Evolutionary conservation across 768 basidiomycete genomes (phyloP).

Genomic region (Suillus weaverae): DNA sequence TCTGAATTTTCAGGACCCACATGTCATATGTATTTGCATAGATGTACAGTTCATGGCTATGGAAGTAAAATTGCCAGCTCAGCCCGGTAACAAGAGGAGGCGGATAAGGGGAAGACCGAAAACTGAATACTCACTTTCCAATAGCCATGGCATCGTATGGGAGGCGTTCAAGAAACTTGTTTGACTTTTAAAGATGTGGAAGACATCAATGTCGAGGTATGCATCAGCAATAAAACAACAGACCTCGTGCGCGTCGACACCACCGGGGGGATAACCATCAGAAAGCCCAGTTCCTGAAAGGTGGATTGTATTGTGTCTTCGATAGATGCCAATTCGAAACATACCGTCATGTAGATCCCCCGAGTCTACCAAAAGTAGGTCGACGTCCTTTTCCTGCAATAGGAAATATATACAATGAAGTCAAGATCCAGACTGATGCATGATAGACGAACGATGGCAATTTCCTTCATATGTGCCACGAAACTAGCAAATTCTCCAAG

Average conservation of each 20-base stretch:
- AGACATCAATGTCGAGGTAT: background rate
- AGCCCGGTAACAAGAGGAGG: background rate
- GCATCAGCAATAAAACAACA: conserved; percentile 10
- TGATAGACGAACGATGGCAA: conserved; percentile 51
- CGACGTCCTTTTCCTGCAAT: conserved; percentile 64
- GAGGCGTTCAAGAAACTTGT: conserved; percentile 68
- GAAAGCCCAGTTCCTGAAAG: conserved; percentile 67
- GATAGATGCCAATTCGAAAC: background rate
- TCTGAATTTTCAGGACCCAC: conserved; percentile 30
- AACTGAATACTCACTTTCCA: conserved; percentile 61
- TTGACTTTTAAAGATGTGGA: conserved; percentile 45
- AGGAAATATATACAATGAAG: background rate
- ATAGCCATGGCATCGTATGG: conserved; percentile 84
- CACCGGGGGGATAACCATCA: conserved; percentile 71
- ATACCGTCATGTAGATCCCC: conserved; percentile 76
- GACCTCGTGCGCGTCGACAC: conserved; percentile 73
- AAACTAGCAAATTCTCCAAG: conserved; percentile 90
- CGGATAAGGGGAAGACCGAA: background rate
- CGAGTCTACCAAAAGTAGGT: conserved; percentile 79
- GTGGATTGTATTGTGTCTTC: background rate
- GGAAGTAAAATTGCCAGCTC: conserved; percentile 1
- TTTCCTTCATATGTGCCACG: conserved; percentile 74
- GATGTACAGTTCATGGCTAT: conserved; percentile 80
- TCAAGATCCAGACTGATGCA: background rate
- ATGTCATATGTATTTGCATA: conserved; percentile 69